These are phyloP conservation scores for Astrothelium macrocarpum DNA, from an alignment of 495 filamentous ascomycete genomes.

Conservation along the genomic window DNA sequence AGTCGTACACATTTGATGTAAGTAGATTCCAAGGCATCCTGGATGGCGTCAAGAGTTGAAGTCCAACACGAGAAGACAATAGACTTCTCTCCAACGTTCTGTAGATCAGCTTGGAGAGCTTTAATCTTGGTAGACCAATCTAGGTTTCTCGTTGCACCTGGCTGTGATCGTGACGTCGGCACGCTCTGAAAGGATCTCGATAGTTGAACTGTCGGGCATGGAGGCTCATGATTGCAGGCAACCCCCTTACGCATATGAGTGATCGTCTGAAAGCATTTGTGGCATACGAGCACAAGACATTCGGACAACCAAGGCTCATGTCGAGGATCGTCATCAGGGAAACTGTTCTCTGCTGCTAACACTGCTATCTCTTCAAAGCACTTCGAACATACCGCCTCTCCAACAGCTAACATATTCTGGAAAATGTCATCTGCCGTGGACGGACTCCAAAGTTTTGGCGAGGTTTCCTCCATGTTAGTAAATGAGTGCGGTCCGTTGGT, in stretches of 20 bases:
- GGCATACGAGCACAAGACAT: not conserved
- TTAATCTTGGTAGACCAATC: not conserved
- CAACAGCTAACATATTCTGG: not conserved
- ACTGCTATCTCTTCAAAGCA: not conserved
- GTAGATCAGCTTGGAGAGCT: not conserved
- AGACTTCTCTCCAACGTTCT: constrained; percentile 15
- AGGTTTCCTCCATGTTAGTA: not conserved
- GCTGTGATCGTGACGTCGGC: not conserved
- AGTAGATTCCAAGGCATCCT: constrained; percentile 28
- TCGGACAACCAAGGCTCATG: not conserved
- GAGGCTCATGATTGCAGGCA: not conserved
- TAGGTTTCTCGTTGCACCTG: not conserved
- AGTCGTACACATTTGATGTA: constrained; percentile 29
- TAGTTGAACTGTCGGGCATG: not conserved
- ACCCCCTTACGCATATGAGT: not conserved
- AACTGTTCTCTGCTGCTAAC: not conserved
- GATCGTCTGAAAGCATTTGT: not conserved
- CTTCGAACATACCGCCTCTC: not conserved
- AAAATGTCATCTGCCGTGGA: not conserved
- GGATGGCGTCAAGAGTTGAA: constrained; percentile 35
- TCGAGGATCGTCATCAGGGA: too few relatives aligned
- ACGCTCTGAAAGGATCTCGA: not conserved
- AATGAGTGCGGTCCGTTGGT: not conserved
- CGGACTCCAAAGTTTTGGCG: not conserved
- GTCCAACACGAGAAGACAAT: constrained; percentile 41